A percentile compares a stretch with the other conserved stretches of the same genome.
Conservation (phyloP, 306 rosid species). For the Corylus heterophylla region DNA sequence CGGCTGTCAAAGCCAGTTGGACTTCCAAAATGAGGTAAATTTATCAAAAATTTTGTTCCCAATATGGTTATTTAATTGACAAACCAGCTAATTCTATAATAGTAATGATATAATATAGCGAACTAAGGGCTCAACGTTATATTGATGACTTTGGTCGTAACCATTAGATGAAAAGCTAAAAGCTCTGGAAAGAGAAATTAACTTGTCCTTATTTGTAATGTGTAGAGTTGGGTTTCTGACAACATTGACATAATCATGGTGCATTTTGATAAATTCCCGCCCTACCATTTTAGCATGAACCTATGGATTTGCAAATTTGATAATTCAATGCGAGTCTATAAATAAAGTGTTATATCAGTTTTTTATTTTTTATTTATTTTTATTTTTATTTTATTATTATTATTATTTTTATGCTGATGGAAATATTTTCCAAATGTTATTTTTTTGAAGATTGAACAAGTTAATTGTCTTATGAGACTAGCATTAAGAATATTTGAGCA, state of each 20-base stretch:
- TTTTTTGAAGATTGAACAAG: background rate
- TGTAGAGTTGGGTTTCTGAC: background rate
- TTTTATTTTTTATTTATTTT: background rate
- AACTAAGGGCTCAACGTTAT: background rate
- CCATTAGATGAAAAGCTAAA: background rate
- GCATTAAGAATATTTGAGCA: background rate
- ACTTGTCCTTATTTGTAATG: background rate
- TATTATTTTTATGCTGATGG: background rate
- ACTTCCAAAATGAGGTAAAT: slow-evolving; percentile 75
- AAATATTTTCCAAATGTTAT: background rate
- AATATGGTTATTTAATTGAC: background rate
- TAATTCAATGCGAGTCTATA: background rate
- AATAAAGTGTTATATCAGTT: background rate
- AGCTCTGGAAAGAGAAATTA: background rate
- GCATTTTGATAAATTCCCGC: background rate
- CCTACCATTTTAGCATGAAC: slow-evolving; percentile 1
- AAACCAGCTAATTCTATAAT: background rate
- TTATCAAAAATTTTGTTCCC: slow-evolving; percentile 9
- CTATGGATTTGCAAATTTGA: background rate
- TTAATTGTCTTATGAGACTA: background rate
- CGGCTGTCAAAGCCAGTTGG: slow-evolving; percentile 62
- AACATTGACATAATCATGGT: background rate
- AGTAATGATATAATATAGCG: background rate
- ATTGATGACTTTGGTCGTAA: background rate
- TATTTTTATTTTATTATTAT: background rate